Base-by-base conservation (phyloP, 768 basidiomycete species). In the Amanita pallidorosea region DNA sequence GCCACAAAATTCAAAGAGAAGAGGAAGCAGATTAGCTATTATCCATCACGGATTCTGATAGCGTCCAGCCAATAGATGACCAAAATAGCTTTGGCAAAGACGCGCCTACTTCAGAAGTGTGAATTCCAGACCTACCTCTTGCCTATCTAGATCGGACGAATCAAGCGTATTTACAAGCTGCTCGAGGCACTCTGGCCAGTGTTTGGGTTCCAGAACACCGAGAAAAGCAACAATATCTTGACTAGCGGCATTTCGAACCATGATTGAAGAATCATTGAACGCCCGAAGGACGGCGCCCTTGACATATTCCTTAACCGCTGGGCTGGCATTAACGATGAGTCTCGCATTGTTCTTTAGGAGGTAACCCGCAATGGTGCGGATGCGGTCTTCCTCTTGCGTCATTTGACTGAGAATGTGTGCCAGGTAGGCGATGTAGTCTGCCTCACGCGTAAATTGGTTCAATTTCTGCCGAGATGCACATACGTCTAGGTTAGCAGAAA, bases 351-450 rank as follows among this genome's bases (percentile, higher is more conserved):
- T 98, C 81, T 99, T 99, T 67, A 99, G 81, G 20, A 97, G 75
- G 60, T 97, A 89, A 38, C 95, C 95, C 22, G 95, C 94, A 70
- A 97, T 94, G 53, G 90, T 88, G 47, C 95, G 82, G 65, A 95
- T 91, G 45, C 88, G 85, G 63, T 91, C 92, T 62, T 93, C 86
- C 69, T 97, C 92, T 54, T 79, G 74, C 2, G 83, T 75, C 72
- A 88, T 70, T 41, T 76, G 74, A 52, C 85, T 82, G 56, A 98
- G 81, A 70, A 97, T 93, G 65, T 94, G 89, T 18, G 88, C 88
- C 56, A 99, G 83, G 77, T 99, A 98, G 52, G 86, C 93, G 54
- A 92, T 84, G 66, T 96, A 98, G 66, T 96, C 92, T 42, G 93
- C 88, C 56, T 85, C 83, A 60, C 83, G 82, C 62, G 88, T 85